Evolutionary conservation across 352 stramenopile genomes (phyloP).

Genomic region (Phytophthora multivora): DNA sequence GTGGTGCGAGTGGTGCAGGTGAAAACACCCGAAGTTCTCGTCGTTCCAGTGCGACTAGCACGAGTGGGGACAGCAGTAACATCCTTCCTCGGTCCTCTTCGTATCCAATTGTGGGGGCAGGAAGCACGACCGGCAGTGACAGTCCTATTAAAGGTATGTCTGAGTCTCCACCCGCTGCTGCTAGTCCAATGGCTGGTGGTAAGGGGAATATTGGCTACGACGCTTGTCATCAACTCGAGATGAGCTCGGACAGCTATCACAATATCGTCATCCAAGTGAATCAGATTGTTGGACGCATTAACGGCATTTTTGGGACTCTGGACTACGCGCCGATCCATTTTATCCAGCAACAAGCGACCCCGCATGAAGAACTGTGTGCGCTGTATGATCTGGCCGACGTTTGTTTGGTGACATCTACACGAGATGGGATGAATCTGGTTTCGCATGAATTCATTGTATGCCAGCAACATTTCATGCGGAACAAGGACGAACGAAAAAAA

Average conservation of each 20-base stretch:
- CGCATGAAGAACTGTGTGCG: conserved; percentile 87
- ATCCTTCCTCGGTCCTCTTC: conserved; percentile 30
- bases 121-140: conserved; percentile 29
- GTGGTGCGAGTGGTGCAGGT: conserved; percentile 5
- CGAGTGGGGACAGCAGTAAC: conserved; percentile 4
- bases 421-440: conserved; percentile 92
- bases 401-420: conserved; percentile 87
- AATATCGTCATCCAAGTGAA: conserved; percentile 83
- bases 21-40: conserved; percentile 17
- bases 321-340: conserved; percentile 93
- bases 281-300: conserved; percentile 90
- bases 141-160: conserved; percentile 33
- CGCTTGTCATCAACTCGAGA: conserved; percentile 68
- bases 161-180: conserved; percentile 25
- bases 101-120: conserved; percentile 23
- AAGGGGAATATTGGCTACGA: conserved; percentile 42
- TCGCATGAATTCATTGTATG: conserved; percentile 90
- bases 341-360: conserved; percentile 81
- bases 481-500: conserved; percentile 72
- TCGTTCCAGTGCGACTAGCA: conserved; percentile 19
- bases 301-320: conserved; percentile 85
- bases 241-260: conserved; percentile 76
- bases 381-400: conserved; percentile 90
- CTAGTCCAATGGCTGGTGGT: conserved; percentile 25
- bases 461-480: conserved; percentile 85